Percentiles rank a stretch among this genome's conserved stretches.
Evolutionary conservation across 345 rosid genomes (phyloP).

Genomic region (Geranium brycei): DNA sequence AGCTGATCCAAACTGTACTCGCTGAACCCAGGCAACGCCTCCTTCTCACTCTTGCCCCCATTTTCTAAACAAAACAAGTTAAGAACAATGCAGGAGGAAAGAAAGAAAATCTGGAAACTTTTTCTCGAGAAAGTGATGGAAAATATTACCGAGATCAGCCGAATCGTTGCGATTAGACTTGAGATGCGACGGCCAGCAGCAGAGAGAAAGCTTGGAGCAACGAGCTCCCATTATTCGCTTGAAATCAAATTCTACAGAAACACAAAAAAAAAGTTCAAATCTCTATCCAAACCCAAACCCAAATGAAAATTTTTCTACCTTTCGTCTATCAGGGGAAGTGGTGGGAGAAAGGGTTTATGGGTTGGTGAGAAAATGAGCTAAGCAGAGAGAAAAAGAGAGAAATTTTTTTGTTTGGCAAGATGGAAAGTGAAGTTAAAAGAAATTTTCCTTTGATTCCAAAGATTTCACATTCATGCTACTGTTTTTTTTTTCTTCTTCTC

Average conservation of each 20-base stretch:
- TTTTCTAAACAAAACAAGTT: neutral
- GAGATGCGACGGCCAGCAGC: constrained; percentile 25
- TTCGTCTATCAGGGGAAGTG: neutral
- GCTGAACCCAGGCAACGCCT: constrained; percentile 24
- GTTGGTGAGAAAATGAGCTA: neutral
- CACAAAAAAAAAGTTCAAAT: neutral
- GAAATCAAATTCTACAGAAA: neutral
- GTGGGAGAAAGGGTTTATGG: neutral
- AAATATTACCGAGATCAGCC: constrained; percentile 21
- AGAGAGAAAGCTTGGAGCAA: constrained; percentile 27
- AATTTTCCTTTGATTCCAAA: too few species aligned
- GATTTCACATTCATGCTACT: too few species aligned
- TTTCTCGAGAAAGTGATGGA: neutral
- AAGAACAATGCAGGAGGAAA: neutral
- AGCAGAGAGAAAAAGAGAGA: too few species aligned
- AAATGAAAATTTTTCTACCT: too few species aligned
- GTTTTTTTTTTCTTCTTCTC: neutral
- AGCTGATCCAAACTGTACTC: constrained; percentile 25
- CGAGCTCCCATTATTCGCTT: neutral
- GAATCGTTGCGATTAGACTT: constrained; percentile 17
- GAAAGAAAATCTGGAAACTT: neutral
- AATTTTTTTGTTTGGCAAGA: too few species aligned
- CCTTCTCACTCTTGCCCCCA: constrained; percentile 7
- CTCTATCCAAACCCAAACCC: neutral
- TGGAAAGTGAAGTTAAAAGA: too few species aligned